A percentile compares a stretch with the other conserved stretches of the same genome.
phyloP scores from a whole-genome alignment of 768 basidiomycete species.

The Mycena capillaripes region DNA sequence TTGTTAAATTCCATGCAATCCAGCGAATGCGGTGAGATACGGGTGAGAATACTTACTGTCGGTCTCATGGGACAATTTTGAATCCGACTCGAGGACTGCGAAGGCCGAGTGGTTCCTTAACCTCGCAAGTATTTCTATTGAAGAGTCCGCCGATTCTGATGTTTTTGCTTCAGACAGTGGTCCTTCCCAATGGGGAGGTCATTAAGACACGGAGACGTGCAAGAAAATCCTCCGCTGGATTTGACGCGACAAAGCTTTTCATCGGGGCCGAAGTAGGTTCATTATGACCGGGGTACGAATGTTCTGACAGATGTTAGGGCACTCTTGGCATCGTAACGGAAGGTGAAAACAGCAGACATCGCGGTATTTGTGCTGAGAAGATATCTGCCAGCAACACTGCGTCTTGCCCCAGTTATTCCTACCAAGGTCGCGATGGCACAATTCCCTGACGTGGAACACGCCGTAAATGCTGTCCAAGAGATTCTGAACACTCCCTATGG shows the following conservation, averaged over 20 bases:
- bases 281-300: not conserved
- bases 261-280: constrained; percentile 78
- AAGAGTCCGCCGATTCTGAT: not conserved
- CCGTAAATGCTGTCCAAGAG: constrained; percentile 86
- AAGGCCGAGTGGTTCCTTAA: constrained; percentile 92
- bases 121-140: constrained; percentile 59
- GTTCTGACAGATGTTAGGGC: constrained; percentile 20
- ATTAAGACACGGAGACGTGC: constrained; percentile 87
- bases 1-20: not conserved
- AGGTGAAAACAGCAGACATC: constrained; percentile 12
- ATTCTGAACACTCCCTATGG: constrained; percentile 80
- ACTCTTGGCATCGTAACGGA: constrained; percentile 37
- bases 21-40: constrained; percentile 87
- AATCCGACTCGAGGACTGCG: constrained; percentile 66
- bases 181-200: constrained; percentile 87
- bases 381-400: constrained; percentile 73
- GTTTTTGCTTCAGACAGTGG: constrained; percentile 71
- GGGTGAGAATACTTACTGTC: constrained; percentile 51
- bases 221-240: constrained; percentile 90
- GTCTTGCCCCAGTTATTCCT: constrained; percentile 84
- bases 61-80: not conserved
- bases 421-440: constrained; percentile 91
- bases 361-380: not conserved
- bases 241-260: constrained; percentile 89
- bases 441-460: constrained; percentile 84